Percentiles rank a stretch among this genome's conserved stretches.
These are phyloP conservation scores for Anisodus acutangulus DNA, from an alignment of 257 asterid genomes.

Conservation along the genomic window DNA sequence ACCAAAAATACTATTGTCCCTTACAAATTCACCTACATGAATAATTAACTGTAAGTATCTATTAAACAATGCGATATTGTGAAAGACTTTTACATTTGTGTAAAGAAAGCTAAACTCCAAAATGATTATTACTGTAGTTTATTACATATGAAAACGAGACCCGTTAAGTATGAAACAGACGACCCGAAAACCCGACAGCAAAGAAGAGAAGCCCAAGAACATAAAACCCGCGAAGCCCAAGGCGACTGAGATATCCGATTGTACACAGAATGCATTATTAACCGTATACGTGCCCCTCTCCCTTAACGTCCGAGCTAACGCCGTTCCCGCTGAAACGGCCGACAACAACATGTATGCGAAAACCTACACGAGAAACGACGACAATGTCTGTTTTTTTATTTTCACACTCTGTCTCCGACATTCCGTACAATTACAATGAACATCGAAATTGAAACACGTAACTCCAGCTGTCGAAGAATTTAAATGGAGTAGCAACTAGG, in stretches of 20 bases:
- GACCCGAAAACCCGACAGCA: constrained; percentile 56
- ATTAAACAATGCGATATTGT: too few relatives aligned
- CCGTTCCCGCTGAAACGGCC: constrained; percentile 56
- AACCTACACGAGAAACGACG: constrained; percentile 33
- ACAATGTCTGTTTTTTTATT: background rate
- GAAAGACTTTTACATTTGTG: background rate
- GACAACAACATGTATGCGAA: constrained; percentile 53
- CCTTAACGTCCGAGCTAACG: constrained; percentile 42
- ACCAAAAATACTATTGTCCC: too few relatives aligned
- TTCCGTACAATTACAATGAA: background rate
- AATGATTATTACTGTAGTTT: too few relatives aligned
- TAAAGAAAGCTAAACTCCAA: background rate
- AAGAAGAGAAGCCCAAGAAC: constrained; percentile 45
- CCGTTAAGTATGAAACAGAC: constrained; percentile 46
- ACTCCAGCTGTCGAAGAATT: too few relatives aligned
- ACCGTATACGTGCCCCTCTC: constrained; percentile 40
- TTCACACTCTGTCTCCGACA: background rate
- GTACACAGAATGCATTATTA: constrained; percentile 47
- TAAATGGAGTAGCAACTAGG: too few relatives aligned
- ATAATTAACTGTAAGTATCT: background rate
- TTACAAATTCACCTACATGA: too few relatives aligned
- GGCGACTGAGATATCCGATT: constrained; percentile 48
- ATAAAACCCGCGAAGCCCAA: constrained; percentile 53
- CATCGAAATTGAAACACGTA: background rate
- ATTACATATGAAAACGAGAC: constrained; percentile 51